Evolutionary conservation across 805 yeast genomes (phyloP).

Genomic region (Suhomyces faveliae): DNA sequence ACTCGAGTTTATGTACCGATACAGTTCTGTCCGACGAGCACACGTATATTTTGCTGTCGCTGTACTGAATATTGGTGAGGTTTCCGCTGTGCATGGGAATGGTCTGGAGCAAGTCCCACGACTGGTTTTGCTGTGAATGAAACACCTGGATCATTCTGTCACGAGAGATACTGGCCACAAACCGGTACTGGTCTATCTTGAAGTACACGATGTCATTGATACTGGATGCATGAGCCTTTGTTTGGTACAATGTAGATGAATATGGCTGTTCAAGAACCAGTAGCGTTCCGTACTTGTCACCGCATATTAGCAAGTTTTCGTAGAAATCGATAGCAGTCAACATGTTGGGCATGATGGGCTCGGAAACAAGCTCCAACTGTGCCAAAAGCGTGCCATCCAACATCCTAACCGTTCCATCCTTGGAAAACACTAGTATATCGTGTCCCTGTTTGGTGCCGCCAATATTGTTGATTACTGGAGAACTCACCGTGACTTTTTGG

Average conservation of each 20-base stretch:
- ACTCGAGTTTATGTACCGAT: slow-evolving; percentile 47
- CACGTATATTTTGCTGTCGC: slow-evolving; percentile 39
- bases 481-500: slow-evolving; percentile 22
- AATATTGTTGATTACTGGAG: slow-evolving; percentile 37
- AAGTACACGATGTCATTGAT: slow-evolving; percentile 46
- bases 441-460: slow-evolving; percentile 37
- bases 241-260: slow-evolving; percentile 14
- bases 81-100: slow-evolving; percentile 59
- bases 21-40: slow-evolving; percentile 64
- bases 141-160: slow-evolving; percentile 65
- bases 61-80: slow-evolving; percentile 36
- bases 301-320: slow-evolving; percentile 31
- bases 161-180: slow-evolving; percentile 50
- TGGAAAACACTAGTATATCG: slow-evolving; percentile 41
- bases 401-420: slow-evolving; percentile 37
- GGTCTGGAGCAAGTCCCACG: slow-evolving; percentile 60
- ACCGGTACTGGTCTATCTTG: slow-evolving; percentile 21
- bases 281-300: slow-evolving; percentile 51
- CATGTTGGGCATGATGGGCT: slow-evolving; percentile 38
- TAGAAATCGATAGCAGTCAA: slow-evolving; percentile 42
- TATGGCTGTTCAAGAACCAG: slow-evolving; percentile 18
- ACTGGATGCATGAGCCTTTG: slow-evolving; percentile 52
- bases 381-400: slow-evolving; percentile 15
- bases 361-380: slow-evolving; percentile 18
- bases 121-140: slow-evolving; percentile 14